phyloP scores from a whole-genome alignment of 495 filamentous ascomycete species.

The Chaetomium cochliodes region DNA sequence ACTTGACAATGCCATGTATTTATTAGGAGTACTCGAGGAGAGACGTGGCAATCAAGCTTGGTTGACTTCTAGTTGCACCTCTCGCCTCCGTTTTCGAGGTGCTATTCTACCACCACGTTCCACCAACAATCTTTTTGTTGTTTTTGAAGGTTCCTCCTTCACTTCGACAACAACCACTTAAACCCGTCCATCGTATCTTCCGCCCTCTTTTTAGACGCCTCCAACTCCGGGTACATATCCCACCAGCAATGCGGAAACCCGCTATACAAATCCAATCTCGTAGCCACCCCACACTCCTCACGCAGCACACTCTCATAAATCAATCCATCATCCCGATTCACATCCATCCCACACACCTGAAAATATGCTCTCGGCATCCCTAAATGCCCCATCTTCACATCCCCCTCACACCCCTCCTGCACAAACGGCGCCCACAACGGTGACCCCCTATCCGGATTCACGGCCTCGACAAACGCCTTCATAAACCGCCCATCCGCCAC shows the following conservation, averaged over 20 bases:
- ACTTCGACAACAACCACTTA: neutral
- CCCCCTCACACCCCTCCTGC: neutral
- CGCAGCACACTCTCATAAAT: slow-evolving; percentile 17
- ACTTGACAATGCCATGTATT: too few species aligned
- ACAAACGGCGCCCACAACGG: slow-evolving; percentile 7
- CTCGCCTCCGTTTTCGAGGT: too few species aligned
- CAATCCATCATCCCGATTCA: slow-evolving; percentile 16
- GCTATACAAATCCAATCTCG: slow-evolving; percentile 23
- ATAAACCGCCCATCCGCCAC: slow-evolving; percentile 7
- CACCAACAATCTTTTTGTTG: too few species aligned
- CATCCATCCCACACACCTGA: slow-evolving; percentile 17
- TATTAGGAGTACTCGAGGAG: too few species aligned
- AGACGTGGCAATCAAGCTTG: too few species aligned
- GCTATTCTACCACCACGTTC: too few species aligned
- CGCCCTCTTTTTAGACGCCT: slow-evolving; percentile 4
- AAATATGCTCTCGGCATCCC: slow-evolving; percentile 16
- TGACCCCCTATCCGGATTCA: neutral
- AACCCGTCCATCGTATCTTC: neutral
- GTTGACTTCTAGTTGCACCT: too few species aligned
- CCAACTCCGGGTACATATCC: slow-evolving; percentile 13
- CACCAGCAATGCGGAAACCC: slow-evolving; percentile 40
- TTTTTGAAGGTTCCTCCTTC: too few species aligned
- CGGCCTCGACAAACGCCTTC: neutral
- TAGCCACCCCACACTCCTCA: slow-evolving; percentile 15
- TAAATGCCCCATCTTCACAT: neutral